Base-by-base conservation (phyloP, 768 basidiomycete species). In the Lactifluus volemus region DNA sequence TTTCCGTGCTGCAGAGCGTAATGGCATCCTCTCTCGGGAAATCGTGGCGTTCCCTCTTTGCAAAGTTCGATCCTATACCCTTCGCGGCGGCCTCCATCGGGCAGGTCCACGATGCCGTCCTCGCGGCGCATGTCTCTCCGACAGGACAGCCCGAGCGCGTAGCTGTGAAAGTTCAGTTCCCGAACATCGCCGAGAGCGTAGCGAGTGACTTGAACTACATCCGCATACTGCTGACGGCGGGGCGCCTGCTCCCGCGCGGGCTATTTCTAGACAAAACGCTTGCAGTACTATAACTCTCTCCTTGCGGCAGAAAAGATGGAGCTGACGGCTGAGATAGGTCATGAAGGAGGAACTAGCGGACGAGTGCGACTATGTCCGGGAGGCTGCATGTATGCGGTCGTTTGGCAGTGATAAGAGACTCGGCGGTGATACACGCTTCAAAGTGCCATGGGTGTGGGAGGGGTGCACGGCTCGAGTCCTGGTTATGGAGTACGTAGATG, bases 1-100 rank as follows among this genome's bases (percentile, higher is more conserved):
- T 49, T 17, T 12, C 2, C 30, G 53, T 30, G 44, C 8, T 29
- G 5, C 65, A 84, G 81, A 68, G 83, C 88, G 93, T 93, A 34
- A 79, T 99, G 74, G 70, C 68, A 1, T 68, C 76, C n/a, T 81
- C 92, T 7, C 79, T 97, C 6, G 94, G 94, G 3, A 70, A 80
- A 0, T 77, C 84, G 29, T 98, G 95, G 94, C 71, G 75, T 29
- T 72, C 78, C 34, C 75, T 80, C 36, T 98, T 99, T 71, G 66
- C 74, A 1, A 77, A 81, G 0, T 97, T 98, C 71, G 83, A 88
- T 58, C 84, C 89, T 4, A 78, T 92, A 2, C 96, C 96, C 0
- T 92, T 97, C 66, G 95, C 95, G 1, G 90, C 94, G 0, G 96
- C 96, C 0, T 98, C 96, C 2, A 98, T 99, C 38, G 97, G 97